Evolutionary conservation across 768 basidiomycete genomes (phyloP).

Genomic region (Cystofilobasidium bisporidii): DNA sequence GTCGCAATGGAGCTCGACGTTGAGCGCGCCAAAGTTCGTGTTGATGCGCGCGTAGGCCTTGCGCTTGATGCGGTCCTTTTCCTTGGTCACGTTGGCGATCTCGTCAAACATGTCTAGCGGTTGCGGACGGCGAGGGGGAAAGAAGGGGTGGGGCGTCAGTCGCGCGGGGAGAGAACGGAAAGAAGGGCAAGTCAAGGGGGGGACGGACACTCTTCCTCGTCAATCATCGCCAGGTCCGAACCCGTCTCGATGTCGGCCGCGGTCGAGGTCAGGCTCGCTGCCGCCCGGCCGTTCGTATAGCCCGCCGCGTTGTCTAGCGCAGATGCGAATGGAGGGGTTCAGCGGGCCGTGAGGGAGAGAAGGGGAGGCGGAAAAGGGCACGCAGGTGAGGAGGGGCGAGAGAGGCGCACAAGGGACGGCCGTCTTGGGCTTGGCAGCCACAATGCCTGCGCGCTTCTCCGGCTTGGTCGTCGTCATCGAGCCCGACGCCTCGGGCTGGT

Average conservation of each 20-base stretch:
- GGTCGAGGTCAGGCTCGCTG: slow-evolving; percentile 89
- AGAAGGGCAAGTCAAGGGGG: neutral
- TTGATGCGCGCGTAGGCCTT: slow-evolving; percentile 93
- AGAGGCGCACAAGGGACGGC: slow-evolving; percentile 12
- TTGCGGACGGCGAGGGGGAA: too few relatives aligned
- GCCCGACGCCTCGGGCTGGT: neutral
- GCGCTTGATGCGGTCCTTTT: slow-evolving; percentile 81
- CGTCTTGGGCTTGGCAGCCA: slow-evolving; percentile 28
- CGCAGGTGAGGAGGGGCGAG: neutral
- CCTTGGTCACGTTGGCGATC: slow-evolving; percentile 70
- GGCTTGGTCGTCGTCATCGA: slow-evolving; percentile 8
- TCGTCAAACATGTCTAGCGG: slow-evolving; percentile 90
- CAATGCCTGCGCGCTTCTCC: slow-evolving; percentile 26
- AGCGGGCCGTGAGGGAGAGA: neutral
- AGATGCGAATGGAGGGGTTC: too few relatives aligned
- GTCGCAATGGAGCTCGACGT: slow-evolving; percentile 69
- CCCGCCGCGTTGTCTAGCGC: slow-evolving; percentile 50
- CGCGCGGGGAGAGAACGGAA: too few relatives aligned
- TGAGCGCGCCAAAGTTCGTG: slow-evolving; percentile 62
- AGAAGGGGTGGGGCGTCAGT: neutral
- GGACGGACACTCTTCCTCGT: slow-evolving; percentile 72
- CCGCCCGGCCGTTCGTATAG: slow-evolving; percentile 61
- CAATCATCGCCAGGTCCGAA: slow-evolving; percentile 79
- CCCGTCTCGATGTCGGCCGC: slow-evolving; percentile 66
- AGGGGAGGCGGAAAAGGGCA: too few relatives aligned